Evolutionary conservation across 1,139 yeast genomes (phyloP).

Genomic region (Casaregolazyma lundiana): DNA sequence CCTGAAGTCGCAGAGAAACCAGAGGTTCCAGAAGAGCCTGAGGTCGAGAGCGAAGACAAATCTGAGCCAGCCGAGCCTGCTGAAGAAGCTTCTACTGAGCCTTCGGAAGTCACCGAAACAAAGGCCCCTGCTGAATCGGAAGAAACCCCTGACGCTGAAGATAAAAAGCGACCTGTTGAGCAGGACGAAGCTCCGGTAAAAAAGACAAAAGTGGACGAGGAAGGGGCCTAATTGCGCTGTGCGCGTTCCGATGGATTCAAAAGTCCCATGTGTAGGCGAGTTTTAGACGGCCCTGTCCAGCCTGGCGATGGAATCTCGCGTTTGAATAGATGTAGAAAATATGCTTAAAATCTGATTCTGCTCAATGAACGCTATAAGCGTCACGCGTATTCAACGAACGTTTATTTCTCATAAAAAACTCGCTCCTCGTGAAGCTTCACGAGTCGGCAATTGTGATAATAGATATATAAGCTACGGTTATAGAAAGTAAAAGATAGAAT

Average conservation of each 20-base stretch:
- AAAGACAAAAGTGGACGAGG: conserved; percentile 9
- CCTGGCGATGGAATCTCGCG: no score
- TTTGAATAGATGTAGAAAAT: no score
- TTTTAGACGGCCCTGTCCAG: no score
- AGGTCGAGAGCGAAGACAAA: conserved; percentile 5
- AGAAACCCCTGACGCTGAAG: conserved; percentile 6
- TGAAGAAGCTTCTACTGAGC: not conserved
- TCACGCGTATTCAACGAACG: no score
- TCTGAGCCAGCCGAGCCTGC: conserved; percentile 8
- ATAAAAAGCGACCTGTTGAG: conserved; percentile 7
- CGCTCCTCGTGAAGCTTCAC: no score
- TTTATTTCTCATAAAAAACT: not conserved
- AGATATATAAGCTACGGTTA: not conserved
- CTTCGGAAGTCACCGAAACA: no score
- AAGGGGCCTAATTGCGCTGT: no score
- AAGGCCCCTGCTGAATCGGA: conserved; percentile 8
- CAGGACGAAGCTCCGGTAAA: conserved; percentile 10
- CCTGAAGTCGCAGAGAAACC: conserved; percentile 6
- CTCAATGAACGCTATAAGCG: no score
- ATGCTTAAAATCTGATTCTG: no score
- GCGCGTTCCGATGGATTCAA: no score
- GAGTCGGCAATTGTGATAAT: not conserved
- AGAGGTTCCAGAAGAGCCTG: conserved; percentile 3
- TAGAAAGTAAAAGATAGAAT: not conserved
- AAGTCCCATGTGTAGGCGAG: no score